Conservation (phyloP, 2,329 filamentous ascomycete species). For the Nemania sp. region DNA sequence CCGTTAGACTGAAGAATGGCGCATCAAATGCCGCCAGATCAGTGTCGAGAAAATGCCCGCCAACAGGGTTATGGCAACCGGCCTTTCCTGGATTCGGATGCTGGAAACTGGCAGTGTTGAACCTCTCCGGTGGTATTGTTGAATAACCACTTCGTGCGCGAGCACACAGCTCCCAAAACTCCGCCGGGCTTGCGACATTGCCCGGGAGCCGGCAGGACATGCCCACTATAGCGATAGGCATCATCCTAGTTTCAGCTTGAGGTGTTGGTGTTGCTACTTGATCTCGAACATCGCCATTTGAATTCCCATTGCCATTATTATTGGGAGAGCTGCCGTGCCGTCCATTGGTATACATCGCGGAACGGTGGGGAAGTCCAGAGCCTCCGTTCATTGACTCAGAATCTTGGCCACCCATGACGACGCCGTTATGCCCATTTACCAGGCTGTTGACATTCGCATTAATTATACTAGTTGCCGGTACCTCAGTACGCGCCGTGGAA, state of each 20-base stretch:
- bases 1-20: constrained; percentile 57
- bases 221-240: constrained; percentile 44
- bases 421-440: constrained; percentile 18
- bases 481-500: constrained; percentile 39
- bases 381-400: constrained; percentile 15
- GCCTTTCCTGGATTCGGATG: constrained; percentile 43
- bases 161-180: constrained; percentile 47
- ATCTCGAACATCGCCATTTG: constrained; percentile 7
- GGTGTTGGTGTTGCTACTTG: neutral
- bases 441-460: constrained; percentile 29
- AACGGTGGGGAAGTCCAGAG: constrained; percentile 12
- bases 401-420: constrained; percentile 17
- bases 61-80: constrained; percentile 44
- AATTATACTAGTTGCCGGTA: constrained; percentile 33
- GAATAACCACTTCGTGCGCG: constrained; percentile 45
- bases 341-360: constrained; percentile 25
- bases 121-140: constrained; percentile 48
- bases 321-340: constrained; percentile 30
- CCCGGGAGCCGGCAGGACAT: constrained; percentile 46
- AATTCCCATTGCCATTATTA: constrained; percentile 21
- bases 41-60: constrained; percentile 47
- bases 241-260: constrained; percentile 21
- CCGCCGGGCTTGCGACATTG: constrained; percentile 42
- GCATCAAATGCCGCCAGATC: constrained; percentile 56
- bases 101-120: constrained; percentile 46